These are phyloP conservation scores for Phytomonas serpens DNA, from an alignment of 208 protist genomes.

Conservation along the genomic window DNA sequence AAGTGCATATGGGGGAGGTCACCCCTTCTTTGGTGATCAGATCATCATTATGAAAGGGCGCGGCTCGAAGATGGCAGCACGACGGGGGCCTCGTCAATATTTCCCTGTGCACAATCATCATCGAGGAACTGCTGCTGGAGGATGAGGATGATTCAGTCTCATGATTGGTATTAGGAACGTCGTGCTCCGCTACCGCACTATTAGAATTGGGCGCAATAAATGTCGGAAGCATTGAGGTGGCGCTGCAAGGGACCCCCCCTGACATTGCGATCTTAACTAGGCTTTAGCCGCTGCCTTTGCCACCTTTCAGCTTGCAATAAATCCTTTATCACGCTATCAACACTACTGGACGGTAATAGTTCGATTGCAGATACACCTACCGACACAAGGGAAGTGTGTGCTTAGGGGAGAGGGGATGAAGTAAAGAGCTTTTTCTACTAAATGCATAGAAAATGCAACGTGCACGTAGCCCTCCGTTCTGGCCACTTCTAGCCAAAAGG, in stretches of 20 bases:
- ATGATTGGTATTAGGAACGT: not conserved
- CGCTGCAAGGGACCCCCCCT: not conserved
- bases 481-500: not conserved
- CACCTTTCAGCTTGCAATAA: not conserved
- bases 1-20: not conserved
- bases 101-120: not conserved
- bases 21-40: not conserved
- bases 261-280: not conserved
- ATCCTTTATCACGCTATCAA: not conserved
- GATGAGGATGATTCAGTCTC: not conserved
- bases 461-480: not conserved
- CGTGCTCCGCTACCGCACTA: not conserved
- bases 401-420: not conserved
- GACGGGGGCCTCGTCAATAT: not conserved
- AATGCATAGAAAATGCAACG: conserved; percentile 1
- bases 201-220: not conserved
- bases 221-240: not conserved
- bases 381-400: not conserved
- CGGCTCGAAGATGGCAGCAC: not conserved
- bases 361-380: not conserved
- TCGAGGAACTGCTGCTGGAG: conserved; percentile 2
- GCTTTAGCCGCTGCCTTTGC: not conserved
- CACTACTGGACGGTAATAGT: not conserved
- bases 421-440: not conserved
- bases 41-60: not conserved